phyloP scores from a whole-genome alignment of 768 basidiomycete species.

The Pisolithus orientalis region DNA sequence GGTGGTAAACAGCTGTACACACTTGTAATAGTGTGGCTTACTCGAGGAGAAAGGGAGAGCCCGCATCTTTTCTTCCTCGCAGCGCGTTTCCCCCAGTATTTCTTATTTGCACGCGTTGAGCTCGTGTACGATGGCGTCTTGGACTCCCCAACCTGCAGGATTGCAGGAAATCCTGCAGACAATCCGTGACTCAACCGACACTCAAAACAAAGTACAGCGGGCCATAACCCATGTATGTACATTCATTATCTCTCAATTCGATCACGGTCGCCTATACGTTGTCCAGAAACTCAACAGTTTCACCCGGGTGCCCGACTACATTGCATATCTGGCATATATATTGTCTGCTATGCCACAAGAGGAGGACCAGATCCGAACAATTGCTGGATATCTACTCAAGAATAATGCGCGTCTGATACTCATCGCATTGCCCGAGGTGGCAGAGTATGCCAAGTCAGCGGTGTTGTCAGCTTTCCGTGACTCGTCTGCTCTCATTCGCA shows the following conservation, averaged over 20 bases:
- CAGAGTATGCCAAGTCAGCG: constrained; percentile 66
- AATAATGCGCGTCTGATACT: constrained; percentile 85
- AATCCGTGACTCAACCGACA: constrained; percentile 86
- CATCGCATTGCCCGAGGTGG: constrained; percentile 56
- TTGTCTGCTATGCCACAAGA: constrained; percentile 74
- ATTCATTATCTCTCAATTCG: constrained; percentile 13
- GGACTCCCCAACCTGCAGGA: constrained; percentile 80
- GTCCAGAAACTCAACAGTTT: constrained; percentile 80
- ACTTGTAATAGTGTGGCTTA: constrained; percentile 8
- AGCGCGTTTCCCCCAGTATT: constrained; percentile 22
- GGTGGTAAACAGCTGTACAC: constrained; percentile 31
- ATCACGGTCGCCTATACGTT: constrained; percentile 14
- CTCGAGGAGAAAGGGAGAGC: constrained; percentile 9
- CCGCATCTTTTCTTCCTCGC: constrained; percentile 20
- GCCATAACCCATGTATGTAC: constrained; percentile 72
- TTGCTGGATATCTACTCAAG: constrained; percentile 96
- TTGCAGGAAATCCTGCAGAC: constrained; percentile 90
- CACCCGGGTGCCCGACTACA: constrained; percentile 87
- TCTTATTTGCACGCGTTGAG: constrained; percentile 21
- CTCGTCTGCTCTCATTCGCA: constrained; percentile 80
- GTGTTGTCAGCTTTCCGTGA: constrained; percentile 81
- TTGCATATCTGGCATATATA: constrained; percentile 94
- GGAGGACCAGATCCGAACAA: constrained; percentile 89
- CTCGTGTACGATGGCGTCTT: constrained; percentile 52
- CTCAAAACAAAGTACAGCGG: constrained; percentile 64